These are phyloP conservation scores for Moniliella sp. DNA, from an alignment of 1,284 basidiomycete species.

Conservation along the genomic window DNA sequence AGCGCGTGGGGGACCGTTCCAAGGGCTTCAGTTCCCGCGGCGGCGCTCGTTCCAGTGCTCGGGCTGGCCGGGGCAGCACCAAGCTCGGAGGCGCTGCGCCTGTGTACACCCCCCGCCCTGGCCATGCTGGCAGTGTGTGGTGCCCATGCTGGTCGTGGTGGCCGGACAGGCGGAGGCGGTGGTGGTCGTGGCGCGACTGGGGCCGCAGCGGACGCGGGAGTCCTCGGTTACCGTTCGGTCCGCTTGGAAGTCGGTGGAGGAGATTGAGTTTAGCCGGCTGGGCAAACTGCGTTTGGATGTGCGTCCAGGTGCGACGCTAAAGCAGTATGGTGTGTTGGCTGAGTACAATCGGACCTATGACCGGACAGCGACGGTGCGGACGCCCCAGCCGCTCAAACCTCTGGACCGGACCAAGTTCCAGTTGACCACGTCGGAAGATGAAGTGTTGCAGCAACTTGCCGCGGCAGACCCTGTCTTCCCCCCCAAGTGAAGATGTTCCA, in stretches of 20 bases:
- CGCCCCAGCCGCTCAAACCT: constrained; percentile 67
- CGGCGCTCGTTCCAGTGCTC: constrained; percentile 13
- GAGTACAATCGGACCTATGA: constrained; percentile 89
- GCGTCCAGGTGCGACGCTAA: constrained; percentile 26
- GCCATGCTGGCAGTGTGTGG: constrained; percentile 1
- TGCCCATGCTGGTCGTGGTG: constrained; percentile 36
- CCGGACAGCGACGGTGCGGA: constrained; percentile 68
- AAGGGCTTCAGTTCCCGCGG: constrained; percentile 10
- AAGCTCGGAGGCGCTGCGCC: constrained; percentile 1
- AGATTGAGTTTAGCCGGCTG: constrained; percentile 85
- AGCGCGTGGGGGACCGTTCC: constrained; percentile 21
- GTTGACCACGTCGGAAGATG: constrained; percentile 87
- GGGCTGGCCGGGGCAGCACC: constrained; percentile 15
- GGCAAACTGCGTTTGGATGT: constrained; percentile 77
- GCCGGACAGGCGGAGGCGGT: constrained; percentile 5
- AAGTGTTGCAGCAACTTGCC: constrained; percentile 22
- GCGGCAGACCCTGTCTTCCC: constrained; percentile 1
- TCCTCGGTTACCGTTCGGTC: constrained; percentile 77
- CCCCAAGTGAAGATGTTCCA: neutral
- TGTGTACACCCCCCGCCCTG: neutral
- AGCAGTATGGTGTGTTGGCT: constrained; percentile 67
- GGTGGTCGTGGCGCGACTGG: constrained; percentile 1
- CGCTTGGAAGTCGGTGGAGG: constrained; percentile 81
- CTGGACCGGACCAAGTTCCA: constrained; percentile 93
- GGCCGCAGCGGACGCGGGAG: constrained; percentile 75